phyloP scores from a whole-genome alignment of 2,329 filamentous ascomycete species.

The Aspergillus eucalypticola region DNA sequence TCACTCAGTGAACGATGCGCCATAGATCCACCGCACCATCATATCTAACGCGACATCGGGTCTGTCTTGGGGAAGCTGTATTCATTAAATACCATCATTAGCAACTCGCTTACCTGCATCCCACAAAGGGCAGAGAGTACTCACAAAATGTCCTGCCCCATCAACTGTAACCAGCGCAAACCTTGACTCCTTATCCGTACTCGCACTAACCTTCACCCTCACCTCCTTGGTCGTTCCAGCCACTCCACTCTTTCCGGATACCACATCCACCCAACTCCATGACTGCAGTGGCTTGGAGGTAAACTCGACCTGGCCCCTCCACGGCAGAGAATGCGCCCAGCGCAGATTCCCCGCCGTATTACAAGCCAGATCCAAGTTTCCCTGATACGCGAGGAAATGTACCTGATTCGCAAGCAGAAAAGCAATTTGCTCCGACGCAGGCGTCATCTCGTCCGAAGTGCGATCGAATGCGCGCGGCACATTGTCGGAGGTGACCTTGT shows the following conservation, averaged over 20 bases:
- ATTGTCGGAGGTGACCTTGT: constrained; percentile 7
- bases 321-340: constrained; percentile 25
- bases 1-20: constrained; percentile 37
- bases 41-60: constrained; percentile 18
- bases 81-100: neutral
- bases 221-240: constrained; percentile 16
- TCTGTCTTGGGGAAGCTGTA: constrained; percentile 15
- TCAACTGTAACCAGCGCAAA: constrained; percentile 21
- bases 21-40: constrained; percentile 40
- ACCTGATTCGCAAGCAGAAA: constrained; percentile 18
- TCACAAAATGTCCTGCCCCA: constrained; percentile 18
- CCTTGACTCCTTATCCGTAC: neutral
- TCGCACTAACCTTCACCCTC: neutral
- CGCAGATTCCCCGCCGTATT: constrained; percentile 29
- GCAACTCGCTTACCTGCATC: neutral
- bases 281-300: constrained; percentile 16
- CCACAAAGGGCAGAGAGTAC: neutral
- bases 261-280: constrained; percentile 15
- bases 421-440: constrained; percentile 3
- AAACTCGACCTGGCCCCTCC: constrained; percentile 29
- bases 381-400: constrained; percentile 27
- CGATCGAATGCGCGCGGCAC: constrained; percentile 17
- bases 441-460: constrained; percentile 17
- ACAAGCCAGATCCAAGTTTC: constrained; percentile 29
- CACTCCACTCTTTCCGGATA: constrained; percentile 9